Evolutionary conservation across 805 yeast genomes (phyloP).

Genomic region (Saturnispora halmiae): DNA sequence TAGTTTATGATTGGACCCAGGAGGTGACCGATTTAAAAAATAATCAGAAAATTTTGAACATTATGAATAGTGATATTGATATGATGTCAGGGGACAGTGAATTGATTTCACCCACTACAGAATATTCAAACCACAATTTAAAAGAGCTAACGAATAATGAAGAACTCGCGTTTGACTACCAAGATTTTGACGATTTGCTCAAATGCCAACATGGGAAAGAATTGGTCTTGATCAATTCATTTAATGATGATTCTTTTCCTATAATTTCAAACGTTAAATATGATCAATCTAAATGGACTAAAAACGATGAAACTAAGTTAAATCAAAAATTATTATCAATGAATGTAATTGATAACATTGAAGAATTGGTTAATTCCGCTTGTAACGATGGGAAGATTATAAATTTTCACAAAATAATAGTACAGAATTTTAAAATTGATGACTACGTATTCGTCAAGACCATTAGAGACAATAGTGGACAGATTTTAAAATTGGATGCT

Average conservation of each 20-base stretch:
- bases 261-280: conserved; percentile 1
- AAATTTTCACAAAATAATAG: conserved; percentile 18
- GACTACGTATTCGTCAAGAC: conserved; percentile 30
- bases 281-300: conserved; percentile 10
- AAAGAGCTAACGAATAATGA: too few species aligned
- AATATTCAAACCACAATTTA: too few species aligned
- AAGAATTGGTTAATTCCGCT: conserved; percentile 1
- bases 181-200: conserved; percentile 6
- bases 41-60: neutral
- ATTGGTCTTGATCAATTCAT: neutral
- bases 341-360: neutral
- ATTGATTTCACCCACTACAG: neutral
- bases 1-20: conserved; percentile 16
- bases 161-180: conserved; percentile 6
- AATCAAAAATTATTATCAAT: neutral
- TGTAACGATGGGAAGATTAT: conserved; percentile 5
- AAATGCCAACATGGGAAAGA: neutral
- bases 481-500: conserved; percentile 31
- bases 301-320: neutral
- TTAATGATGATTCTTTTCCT: neutral
- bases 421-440: conserved; percentile 13
- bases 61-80: conserved; percentile 3
- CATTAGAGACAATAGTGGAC: conserved; percentile 32
- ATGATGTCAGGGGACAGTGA: conserved; percentile 9
- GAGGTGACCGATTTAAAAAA: neutral